A percentile compares a stretch with the other conserved stretches of the same genome.
These are phyloP conservation scores for Tricladium varicosporioides DNA, from an alignment of 2,329 filamentous ascomycete genomes.

Conservation along the genomic window DNA sequence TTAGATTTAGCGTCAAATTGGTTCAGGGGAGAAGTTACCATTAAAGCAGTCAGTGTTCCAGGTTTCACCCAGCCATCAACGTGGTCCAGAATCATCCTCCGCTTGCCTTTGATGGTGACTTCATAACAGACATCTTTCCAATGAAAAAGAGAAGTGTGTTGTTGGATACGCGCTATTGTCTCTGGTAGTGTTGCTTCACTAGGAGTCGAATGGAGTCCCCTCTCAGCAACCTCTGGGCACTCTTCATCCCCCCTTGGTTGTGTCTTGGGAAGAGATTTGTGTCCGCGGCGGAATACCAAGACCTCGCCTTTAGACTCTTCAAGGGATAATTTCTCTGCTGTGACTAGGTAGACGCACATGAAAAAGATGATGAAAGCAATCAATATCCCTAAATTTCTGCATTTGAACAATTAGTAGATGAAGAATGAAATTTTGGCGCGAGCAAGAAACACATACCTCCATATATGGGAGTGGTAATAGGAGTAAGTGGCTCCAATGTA, in stretches of 20 bases:
- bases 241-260: no score
- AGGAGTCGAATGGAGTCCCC: background rate
- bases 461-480: slow-evolving; percentile 59
- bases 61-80: slow-evolving; percentile 62
- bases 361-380: slow-evolving; percentile 58
- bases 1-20: background rate
- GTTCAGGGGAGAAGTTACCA: slow-evolving; percentile 33
- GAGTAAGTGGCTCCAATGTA: slow-evolving; percentile 55
- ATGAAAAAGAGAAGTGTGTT: slow-evolving; percentile 18
- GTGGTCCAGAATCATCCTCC: slow-evolving; percentile 60
- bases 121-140: slow-evolving; percentile 59
- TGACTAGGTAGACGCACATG: background rate
- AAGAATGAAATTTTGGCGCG: no score
- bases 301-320: slow-evolving; percentile 74
- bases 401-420: no score
- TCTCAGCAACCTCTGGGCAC: no score
- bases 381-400: slow-evolving; percentile 65
- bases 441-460: slow-evolving; percentile 44
- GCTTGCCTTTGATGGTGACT: slow-evolving; percentile 64
- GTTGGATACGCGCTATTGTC: background rate
- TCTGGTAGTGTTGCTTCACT: background rate
- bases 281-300: slow-evolving; percentile 66
- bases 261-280: no score
- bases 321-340: background rate
- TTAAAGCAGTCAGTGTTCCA: slow-evolving; percentile 59